Base-by-base conservation (phyloP, 805 yeast species). In the Barnettozyma salicaria region DNA sequence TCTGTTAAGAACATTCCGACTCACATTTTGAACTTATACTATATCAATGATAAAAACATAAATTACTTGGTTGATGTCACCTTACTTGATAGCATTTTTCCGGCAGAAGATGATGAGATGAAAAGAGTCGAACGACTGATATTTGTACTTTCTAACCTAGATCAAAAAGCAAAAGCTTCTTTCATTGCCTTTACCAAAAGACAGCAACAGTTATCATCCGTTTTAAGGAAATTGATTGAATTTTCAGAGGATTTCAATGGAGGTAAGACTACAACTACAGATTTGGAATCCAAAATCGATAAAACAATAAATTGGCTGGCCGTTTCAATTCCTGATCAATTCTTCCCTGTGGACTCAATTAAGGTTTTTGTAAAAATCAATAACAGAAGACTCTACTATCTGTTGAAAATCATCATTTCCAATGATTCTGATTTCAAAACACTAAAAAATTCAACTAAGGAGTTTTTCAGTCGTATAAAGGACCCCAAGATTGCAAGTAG, bases 121-220 rank as follows among this genome's bases (percentile, higher is more conserved):
- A 59, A 50, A 23, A 64, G 95, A 39, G 78, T 78, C 0, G 53
- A 60, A 7, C 63, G 92, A 35, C 44, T 84, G 2, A 53, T 82
- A 31, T 57, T 55, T 2, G 64, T 84, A 2, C 59, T 74, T 35
- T 48, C 61, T 1, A 59, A 56, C 24, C 63, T 88, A 19, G 73
- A 77, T 34, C 68, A 68, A 2, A 78, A 76, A 44, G 72, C 89
- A 0, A 67, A 67, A 43, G 65, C 72, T 18, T 74, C 94, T 0
- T 80, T 87, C 47, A 59, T 66, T 41, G 90, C 95, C 0, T 72
- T 85, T 25, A 70, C 74, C 34, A 73, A 68, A 48, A 68, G 95
- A 34, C 96, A 87, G 52, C 67, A 70, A 33, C 80, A 79, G 45
- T 56, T 74, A 19, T 61, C 82, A 2, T 55, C 61, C 3, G 85